These are phyloP conservation scores for Thermoascus crustaceus DNA, from an alignment of 2,329 filamentous ascomycete species.

Conservation along the genomic window DNA sequence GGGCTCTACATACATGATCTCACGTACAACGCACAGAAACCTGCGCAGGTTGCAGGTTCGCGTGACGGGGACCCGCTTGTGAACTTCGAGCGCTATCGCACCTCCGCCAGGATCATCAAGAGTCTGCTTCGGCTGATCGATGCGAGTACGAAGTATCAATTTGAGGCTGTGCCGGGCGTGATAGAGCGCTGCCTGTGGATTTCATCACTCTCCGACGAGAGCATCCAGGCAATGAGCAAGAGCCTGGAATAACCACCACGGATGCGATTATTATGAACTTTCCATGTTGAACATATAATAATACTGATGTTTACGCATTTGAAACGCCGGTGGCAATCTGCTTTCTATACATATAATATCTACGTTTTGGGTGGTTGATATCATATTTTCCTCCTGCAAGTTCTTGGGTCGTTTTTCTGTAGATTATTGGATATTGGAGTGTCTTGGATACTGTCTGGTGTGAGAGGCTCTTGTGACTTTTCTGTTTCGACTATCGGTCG, in stretches of 20 bases:
- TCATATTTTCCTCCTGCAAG: no score
- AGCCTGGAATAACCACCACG: constrained; percentile 27
- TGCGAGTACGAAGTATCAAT: constrained; percentile 54
- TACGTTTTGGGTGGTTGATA: no score
- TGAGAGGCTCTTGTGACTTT: no score
- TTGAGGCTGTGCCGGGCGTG: constrained; percentile 49
- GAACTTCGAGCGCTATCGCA: constrained; percentile 60
- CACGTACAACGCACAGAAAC: constrained; percentile 60
- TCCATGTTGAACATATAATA: not conserved
- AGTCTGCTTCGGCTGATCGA: constrained; percentile 55
- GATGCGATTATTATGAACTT: not conserved
- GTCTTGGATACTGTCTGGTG: no score
- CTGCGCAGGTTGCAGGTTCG: constrained; percentile 46
- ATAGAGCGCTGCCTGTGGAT: constrained; percentile 59
- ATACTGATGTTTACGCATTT: constrained; percentile 1
- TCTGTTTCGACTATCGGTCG: no score
- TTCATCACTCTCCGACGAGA: constrained; percentile 50
- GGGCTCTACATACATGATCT: constrained; percentile 59
- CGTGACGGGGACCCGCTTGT: constrained; percentile 47
- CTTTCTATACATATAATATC: constrained; percentile 1
- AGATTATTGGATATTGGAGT: no score
- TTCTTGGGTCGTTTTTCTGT: constrained; percentile 1
- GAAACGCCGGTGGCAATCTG: not conserved
- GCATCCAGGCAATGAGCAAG: constrained; percentile 44
- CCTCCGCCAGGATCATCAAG: constrained; percentile 57